Conservation (phyloP, 2,329 filamentous ascomycete species). For the Chaetomium globosum region DNA sequence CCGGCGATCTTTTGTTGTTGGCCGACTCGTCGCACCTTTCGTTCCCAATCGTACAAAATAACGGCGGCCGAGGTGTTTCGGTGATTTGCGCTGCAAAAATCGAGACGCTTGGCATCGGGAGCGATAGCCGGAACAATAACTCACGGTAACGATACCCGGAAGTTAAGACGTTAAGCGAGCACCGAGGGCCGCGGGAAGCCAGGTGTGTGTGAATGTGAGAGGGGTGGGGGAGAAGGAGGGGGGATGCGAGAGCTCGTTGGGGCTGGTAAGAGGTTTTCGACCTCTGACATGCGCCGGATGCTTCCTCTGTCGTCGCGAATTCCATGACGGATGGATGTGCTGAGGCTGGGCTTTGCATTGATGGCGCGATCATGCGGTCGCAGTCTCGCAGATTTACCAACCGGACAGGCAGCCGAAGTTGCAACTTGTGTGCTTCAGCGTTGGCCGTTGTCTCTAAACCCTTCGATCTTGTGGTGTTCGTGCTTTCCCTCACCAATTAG, state of each 20-base stretch:
- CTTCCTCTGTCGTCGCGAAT: not conserved
- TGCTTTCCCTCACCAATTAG: not conserved
- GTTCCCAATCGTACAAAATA: not conserved
- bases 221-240: no score
- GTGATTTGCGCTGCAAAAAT: constrained; percentile 3
- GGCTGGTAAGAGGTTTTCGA: not conserved
- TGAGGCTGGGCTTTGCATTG: not conserved
- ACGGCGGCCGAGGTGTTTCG: constrained; percentile 8
- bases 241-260: no score
- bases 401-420: not conserved
- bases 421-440: not conserved
- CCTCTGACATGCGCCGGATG: not conserved
- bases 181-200: not conserved
- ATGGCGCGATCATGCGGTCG: constrained; percentile 2
- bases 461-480: not conserved
- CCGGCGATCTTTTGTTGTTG: not conserved
- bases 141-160: constrained; percentile 5
- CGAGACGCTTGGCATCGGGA: constrained; percentile 8
- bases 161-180: not conserved
- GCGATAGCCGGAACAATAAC: constrained; percentile 6
- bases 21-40: not conserved
- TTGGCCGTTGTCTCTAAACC: not conserved
- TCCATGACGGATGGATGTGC: not conserved
- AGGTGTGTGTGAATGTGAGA: no score
- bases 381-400: not conserved